phyloP scores from a whole-genome alignment of 768 basidiomycete genomes.

The Serendipita sp. region DNA sequence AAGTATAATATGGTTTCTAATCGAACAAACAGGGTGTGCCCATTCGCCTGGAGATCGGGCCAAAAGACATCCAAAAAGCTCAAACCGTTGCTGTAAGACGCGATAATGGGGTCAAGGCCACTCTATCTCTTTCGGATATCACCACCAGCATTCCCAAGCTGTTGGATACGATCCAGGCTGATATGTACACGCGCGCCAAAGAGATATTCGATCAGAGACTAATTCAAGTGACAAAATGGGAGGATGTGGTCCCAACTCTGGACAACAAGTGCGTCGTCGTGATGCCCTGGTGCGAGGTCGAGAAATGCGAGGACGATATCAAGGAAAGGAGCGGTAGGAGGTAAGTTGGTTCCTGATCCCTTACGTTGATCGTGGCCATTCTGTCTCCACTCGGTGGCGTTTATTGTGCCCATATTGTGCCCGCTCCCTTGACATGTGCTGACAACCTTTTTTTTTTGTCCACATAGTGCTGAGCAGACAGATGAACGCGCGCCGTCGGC shows the following conservation, averaged over 20 bases:
- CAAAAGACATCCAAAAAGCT: constrained; percentile 69
- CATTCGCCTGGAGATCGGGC: constrained; percentile 91
- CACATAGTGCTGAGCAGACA: constrained; percentile 55
- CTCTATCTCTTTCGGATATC: constrained; percentile 36
- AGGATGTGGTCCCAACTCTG: constrained; percentile 79
- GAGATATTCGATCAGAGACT: constrained; percentile 53
- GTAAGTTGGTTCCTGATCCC: constrained; percentile 31
- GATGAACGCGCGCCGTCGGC: constrained; percentile 95
- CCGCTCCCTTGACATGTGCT: constrained; percentile 5
- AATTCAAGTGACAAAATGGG: constrained; percentile 69
- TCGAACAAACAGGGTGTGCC: constrained; percentile 61
- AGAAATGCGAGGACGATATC: constrained; percentile 92
- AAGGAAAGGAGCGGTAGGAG: constrained; percentile 81
- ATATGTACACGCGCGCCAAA: constrained; percentile 74
- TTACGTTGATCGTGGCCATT: not conserved
- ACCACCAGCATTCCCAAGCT: constrained; percentile 38
- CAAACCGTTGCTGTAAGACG: constrained; percentile 78
- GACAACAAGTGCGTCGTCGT: constrained; percentile 77
- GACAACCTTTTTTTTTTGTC: constrained; percentile 4
- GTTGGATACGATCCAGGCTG: constrained; percentile 71
- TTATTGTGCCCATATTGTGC: not conserved
- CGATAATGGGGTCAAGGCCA: constrained; percentile 45
- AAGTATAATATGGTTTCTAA: not conserved
- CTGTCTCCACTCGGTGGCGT: not conserved
- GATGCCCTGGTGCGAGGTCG: constrained; percentile 92